Base-by-base conservation (phyloP, 2,329 filamentous ascomycete species). In the Aspergillus udagawae region DNA sequence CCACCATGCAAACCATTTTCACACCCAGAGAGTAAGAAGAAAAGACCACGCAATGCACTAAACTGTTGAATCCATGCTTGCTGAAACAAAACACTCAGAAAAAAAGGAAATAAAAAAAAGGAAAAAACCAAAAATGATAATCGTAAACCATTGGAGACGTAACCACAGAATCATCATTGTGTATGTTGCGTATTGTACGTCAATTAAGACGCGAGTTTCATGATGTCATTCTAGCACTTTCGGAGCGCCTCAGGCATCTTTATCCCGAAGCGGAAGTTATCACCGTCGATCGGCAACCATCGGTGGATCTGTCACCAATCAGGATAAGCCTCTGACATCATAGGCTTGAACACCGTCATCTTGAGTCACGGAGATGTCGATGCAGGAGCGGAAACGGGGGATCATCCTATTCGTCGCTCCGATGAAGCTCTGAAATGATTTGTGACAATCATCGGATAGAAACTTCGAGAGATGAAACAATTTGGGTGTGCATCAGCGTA, bases 241-340 rank as follows among this genome's bases (percentile, higher is more conserved):
- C 53, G 53, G 56, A 57, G 55, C 55, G 57, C 52, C 56, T 53
- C 23, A 54, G 53, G n/a, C 17, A 20, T 32, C 32, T 25, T 2
- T 9, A n/a, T 23, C 51, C 61, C 54, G 21, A 60, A 60, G 25
- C 27, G 54, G 65, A 55, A 67, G 47, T 28, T 41, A 5, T 2
- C 14, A 23, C 58, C 54, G 65, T n/a, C 56, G 64, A 67, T 67
- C 62, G 44, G 53, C 53, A 20, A 52, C 57, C 47, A 50, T 56
- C 53, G 59, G 58, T 57, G 58, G 53, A 51, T 62, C 57, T 55
- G 61, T 62, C 57, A 57, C 59, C 41, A 3, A 49, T 63, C 32
- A 20, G 58, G 58, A 25, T 38, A 49, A 50, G 55, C 9, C 25
- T 9, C 64, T 68, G 66, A 67, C 66, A 59, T 68, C 65, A 55